Base-by-base conservation (phyloP, 257 asterid genomes). In the Coffea canephora region DNA sequence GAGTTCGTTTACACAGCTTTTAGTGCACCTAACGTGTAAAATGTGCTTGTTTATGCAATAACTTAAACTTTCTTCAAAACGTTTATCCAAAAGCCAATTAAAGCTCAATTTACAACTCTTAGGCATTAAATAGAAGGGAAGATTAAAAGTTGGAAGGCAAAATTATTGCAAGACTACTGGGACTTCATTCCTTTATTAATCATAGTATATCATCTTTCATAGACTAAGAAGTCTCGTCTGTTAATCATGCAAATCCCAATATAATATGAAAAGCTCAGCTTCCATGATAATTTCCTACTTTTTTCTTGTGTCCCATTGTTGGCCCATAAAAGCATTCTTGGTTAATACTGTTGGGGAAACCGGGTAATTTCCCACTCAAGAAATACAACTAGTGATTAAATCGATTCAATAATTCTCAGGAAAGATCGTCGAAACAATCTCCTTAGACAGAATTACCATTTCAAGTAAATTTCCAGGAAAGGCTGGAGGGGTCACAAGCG, bases 281-380 rank as follows among this genome's bases (percentile, higher is more conserved):
- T 61, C 82, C 76, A 71, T 79, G 65, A 71, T 61, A 49, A 25
- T 61, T 61, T 57, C 78, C 78, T 71, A 75, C 55, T 13, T 43
- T 39, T 39, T 50, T n/a, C 61, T 83, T 57, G 9, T 80, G 61
- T 72, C 64, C 79, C 70, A 61, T 57, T 57, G 80, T 46, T 73
- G 78, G 79, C n/a, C 85, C 85, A 66, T 57, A 59, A 45, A 54
- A 62, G 85, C 79, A 80, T 80, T 80, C 84, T 85, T 83, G 71
- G 85, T 72, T 54, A 85, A 73, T 7, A 43, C 79, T n/a, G n/a
- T n/a, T n/a, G n/a, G n/a, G n/a, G n/a, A n/a, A n/a, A n/a, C n/a
- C n/a, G n/a, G n/a, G n/a, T n/a, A n/a, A n/a, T n/a, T n/a, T n/a
- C n/a, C n/a, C n/a, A n/a, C n/a, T n/a, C n/a, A n/a, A n/a, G n/a